These are phyloP conservation scores for Diaporthe capsici DNA, from an alignment of 2,329 filamentous ascomycete species.

Conservation along the genomic window DNA sequence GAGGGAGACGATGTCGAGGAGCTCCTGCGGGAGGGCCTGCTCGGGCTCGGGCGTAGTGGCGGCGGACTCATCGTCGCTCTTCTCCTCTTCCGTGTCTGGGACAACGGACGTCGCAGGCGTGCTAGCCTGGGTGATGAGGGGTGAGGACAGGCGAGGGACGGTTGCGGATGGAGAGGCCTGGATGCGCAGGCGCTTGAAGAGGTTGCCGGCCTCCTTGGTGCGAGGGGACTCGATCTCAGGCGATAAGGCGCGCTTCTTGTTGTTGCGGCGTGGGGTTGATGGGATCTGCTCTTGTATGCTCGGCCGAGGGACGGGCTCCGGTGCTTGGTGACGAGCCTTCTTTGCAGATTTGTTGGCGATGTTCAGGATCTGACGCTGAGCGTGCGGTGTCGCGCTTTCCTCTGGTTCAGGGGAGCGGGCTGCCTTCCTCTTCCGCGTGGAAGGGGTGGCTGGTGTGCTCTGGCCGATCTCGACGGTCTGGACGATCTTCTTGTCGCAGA, in stretches of 20 bases:
- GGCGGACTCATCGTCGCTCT: constrained; percentile 46
- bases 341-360: constrained; percentile 24
- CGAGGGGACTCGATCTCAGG: constrained; percentile 43
- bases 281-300: constrained; percentile 46
- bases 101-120: constrained; percentile 58
- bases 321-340: constrained; percentile 38
- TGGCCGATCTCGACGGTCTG: constrained; percentile 48
- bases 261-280: constrained; percentile 35
- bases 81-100: constrained; percentile 51
- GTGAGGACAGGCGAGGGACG: constrained; percentile 48
- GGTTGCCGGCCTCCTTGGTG: constrained; percentile 50
- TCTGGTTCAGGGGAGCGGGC: constrained; percentile 49
- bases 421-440: constrained; percentile 54
- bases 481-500: constrained; percentile 47
- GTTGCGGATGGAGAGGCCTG: constrained; percentile 52
- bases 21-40: constrained; percentile 62
- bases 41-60: constrained; percentile 41
- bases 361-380: constrained; percentile 24
- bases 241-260: constrained; percentile 43
- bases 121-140: constrained; percentile 48
- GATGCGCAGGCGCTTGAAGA: constrained; percentile 59
- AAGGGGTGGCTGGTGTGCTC: constrained; percentile 45
- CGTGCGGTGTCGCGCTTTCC: constrained; percentile 23
- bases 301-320: constrained; percentile 14
- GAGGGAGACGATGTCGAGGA: constrained; percentile 73